Evolutionary conservation across 768 basidiomycete species (phyloP).

Genomic region (Suillus plorans): DNA sequence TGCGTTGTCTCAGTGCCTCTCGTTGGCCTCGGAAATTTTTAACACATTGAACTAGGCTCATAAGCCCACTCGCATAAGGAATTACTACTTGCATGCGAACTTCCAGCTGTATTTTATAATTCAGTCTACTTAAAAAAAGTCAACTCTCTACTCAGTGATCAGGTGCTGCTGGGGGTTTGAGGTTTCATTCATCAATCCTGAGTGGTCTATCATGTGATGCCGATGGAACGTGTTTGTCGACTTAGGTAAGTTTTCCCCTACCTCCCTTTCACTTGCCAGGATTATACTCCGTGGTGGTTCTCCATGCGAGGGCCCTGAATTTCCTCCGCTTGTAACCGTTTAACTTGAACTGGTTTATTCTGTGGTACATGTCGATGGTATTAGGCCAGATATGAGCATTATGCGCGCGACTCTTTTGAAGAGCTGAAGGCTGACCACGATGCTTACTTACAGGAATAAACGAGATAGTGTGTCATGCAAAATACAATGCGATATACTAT

Average conservation of each 20-base stretch:
- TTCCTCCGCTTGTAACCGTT: constrained; percentile 47
- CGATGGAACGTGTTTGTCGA: neutral
- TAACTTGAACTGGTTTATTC: constrained; percentile 48
- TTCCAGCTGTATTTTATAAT: constrained; percentile 30
- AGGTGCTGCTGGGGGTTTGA: neutral
- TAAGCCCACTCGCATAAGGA: constrained; percentile 86
- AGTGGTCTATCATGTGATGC: neutral
- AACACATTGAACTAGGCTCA: constrained; percentile 55
- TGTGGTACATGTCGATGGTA: constrained; percentile 54
- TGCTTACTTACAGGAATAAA: neutral
- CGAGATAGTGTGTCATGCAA: neutral
- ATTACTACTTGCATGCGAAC: constrained; percentile 10
- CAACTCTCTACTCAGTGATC: constrained; percentile 1
- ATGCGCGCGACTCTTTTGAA: neutral
- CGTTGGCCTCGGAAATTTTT: constrained; percentile 7
- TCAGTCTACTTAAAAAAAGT: constrained; percentile 8
- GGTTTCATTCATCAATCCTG: neutral
- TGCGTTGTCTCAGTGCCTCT: constrained; percentile 41
- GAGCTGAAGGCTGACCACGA: neutral
- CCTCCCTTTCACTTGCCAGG: constrained; percentile 25
- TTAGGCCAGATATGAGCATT: constrained; percentile 88
- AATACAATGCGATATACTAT: neutral
- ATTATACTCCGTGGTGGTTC: constrained; percentile 73
- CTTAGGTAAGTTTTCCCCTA: constrained; percentile 30
- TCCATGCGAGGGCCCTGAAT: constrained; percentile 25